Evolutionary conservation across 495 filamentous ascomycete species (phyloP).

Genomic region (Aspergillus avenaceus): DNA sequence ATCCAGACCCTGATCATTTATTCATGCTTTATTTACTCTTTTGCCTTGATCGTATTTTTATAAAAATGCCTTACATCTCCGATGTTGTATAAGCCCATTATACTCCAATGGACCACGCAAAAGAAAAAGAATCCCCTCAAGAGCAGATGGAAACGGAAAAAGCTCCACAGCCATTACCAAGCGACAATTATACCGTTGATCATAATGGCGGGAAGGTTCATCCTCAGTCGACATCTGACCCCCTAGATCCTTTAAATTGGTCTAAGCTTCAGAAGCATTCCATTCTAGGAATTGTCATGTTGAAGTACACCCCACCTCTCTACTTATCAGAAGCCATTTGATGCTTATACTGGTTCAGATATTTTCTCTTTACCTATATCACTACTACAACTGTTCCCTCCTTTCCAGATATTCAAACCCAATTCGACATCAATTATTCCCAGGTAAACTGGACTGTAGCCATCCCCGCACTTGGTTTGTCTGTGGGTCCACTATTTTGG

Average conservation of each 20-base stretch:
- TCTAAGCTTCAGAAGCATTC: slow-evolving; percentile 43
- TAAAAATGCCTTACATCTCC: background rate
- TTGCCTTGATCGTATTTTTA: background rate
- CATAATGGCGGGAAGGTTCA: slow-evolving; percentile 36
- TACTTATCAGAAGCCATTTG: background rate
- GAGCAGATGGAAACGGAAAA: slow-evolving; percentile 5
- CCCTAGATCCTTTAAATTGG: slow-evolving; percentile 59
- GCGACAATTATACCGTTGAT: slow-evolving; percentile 10
- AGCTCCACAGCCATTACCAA: background rate
- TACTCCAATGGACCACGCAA: slow-evolving; percentile 1
- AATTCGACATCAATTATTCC: slow-evolving; percentile 45
- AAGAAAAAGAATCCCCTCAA: background rate
- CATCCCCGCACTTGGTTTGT: slow-evolving; percentile 55
- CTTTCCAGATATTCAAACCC: slow-evolving; percentile 47
- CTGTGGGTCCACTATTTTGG: slow-evolving; percentile 56
- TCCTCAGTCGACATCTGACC: slow-evolving; percentile 51
- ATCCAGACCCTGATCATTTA: background rate
- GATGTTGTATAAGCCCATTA: too few relatives aligned
- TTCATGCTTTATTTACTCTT: background rate
- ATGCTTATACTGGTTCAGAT: slow-evolving; percentile 28
- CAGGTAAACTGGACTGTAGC: slow-evolving; percentile 64
- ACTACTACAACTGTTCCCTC: slow-evolving; percentile 60
- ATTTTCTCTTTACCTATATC: slow-evolving; percentile 63
- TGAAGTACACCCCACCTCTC: slow-evolving; percentile 34
- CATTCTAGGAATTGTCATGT: slow-evolving; percentile 55